phyloP scores from a whole-genome alignment of 2,329 filamentous ascomycete species.

The Cryphonectria japonica region DNA sequence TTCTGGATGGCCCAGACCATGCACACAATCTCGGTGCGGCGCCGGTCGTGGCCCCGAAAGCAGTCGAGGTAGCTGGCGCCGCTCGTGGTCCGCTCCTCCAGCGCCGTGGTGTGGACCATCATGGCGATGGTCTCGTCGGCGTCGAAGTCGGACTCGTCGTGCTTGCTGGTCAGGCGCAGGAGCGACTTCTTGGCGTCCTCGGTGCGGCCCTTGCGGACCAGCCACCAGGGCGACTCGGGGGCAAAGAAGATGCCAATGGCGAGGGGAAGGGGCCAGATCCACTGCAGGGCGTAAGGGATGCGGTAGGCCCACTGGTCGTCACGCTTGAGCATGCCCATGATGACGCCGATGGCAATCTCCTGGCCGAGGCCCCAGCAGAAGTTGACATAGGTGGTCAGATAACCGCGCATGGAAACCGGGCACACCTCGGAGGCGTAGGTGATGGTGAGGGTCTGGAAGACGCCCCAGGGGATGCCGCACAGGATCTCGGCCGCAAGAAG shows the following conservation, averaged over 20 bases:
- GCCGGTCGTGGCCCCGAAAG: conserved; percentile 77
- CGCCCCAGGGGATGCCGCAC: conserved; percentile 66
- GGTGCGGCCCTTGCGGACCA: conserved; percentile 68
- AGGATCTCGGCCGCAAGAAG: conserved; percentile 66
- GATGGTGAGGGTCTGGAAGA: conserved; percentile 61
- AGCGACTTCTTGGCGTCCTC: conserved; percentile 70
- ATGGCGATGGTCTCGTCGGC: conserved; percentile 85
- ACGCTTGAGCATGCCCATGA: conserved; percentile 67
- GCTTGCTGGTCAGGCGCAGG: conserved; percentile 64
- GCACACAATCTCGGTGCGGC: conserved; percentile 75
- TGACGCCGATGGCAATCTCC: conserved; percentile 73
- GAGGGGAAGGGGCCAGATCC: conserved; percentile 76
- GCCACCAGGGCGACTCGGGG: conserved; percentile 75
- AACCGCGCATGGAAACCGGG: conserved; percentile 71
- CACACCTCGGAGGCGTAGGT: conserved; percentile 75
- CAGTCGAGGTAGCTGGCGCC: conserved; percentile 81
- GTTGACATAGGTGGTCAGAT: conserved; percentile 75
- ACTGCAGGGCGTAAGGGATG: conserved; percentile 74
- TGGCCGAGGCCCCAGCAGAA: conserved; percentile 80
- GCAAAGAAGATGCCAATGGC: conserved; percentile 69
- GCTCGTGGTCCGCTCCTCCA: conserved; percentile 75
- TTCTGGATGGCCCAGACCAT: conserved; percentile 68
- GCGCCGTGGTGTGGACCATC: conserved; percentile 87
- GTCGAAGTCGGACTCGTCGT: conserved; percentile 72
- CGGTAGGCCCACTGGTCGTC: conserved; percentile 67